Percentiles rank a stretch among this genome's conserved stretches.
Evolutionary conservation across 306 rosid species (phyloP).

Genomic region (Alnus glutinosa): DNA sequence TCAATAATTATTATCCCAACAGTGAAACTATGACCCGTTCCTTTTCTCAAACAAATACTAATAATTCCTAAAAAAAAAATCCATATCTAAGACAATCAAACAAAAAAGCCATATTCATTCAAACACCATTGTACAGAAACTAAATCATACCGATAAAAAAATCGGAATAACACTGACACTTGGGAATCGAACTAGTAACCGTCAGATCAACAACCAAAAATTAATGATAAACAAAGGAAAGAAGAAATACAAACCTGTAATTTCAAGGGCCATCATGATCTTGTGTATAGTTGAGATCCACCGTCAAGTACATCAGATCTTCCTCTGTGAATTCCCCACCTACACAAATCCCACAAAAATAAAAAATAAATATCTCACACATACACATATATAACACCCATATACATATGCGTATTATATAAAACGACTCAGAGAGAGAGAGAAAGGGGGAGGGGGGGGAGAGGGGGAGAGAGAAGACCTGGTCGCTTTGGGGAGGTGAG

Average conservation of each 20-base stretch:
- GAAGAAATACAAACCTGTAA: conserved; percentile 45
- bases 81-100: background rate
- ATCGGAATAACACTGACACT: background rate
- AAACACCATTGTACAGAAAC: background rate
- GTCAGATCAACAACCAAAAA: conserved; percentile 14
- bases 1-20: background rate
- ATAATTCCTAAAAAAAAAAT: background rate
- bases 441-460: background rate
- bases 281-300: conserved; percentile 66
- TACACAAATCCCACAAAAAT: conserved; percentile 13
- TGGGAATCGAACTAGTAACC: conserved; percentile 16
- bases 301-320: conserved; percentile 89
- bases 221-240: background rate
- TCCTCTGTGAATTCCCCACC: conserved; percentile 47
- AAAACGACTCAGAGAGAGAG: conserved; percentile 24
- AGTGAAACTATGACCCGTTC: background rate
- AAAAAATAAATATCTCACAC: background rate
- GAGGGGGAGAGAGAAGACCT: conserved; percentile 36
- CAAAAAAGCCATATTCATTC: background rate
- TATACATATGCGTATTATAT: background rate
- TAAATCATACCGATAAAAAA: background rate
- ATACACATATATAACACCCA: conserved; percentile 12
- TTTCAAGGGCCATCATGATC: conserved; percentile 94
- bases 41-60: background rate
- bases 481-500: conserved; percentile 32